Evolutionary conservation across 2,329 filamentous ascomycete species (phyloP).

Genomic region (Thelonectria discophora): DNA sequence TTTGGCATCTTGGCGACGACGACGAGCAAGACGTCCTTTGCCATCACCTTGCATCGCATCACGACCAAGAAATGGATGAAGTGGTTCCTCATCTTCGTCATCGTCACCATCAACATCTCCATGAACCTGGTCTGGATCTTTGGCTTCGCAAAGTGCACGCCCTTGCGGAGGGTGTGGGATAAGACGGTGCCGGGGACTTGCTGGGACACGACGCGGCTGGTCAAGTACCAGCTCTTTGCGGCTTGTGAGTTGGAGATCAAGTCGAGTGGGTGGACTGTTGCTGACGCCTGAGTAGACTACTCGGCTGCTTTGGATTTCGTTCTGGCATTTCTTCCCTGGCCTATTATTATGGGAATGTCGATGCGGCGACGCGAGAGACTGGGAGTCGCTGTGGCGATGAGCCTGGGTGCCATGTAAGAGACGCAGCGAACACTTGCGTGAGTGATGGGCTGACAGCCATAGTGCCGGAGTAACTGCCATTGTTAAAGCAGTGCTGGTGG

Average conservation of each 20-base stretch:
- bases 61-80: constrained; percentile 40
- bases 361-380: constrained; percentile 46
- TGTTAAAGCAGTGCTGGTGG: constrained; percentile 47
- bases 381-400: constrained; percentile 49
- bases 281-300: constrained; percentile 41
- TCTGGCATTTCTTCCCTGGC: constrained; percentile 47
- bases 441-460: constrained; percentile 26
- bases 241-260: constrained; percentile 39
- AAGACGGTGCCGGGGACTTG: constrained; percentile 40
- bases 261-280: fast-evolving
- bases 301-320: constrained; percentile 48
- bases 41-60: constrained; percentile 48
- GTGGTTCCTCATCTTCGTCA: constrained; percentile 44
- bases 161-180: constrained; percentile 42
- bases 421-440: background rate
- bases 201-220: constrained; percentile 41
- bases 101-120: constrained; percentile 46
- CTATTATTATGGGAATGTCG: constrained; percentile 45
- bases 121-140: constrained; percentile 50
- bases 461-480: constrained; percentile 47
- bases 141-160: constrained; percentile 46
- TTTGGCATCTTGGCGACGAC: constrained; percentile 49
- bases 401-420: constrained; percentile 46
- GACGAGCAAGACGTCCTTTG: constrained; percentile 51
- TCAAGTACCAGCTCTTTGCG: constrained; percentile 45